Conservation (phyloP, 805 yeast genomes). For the Candida ovalis region DNA sequence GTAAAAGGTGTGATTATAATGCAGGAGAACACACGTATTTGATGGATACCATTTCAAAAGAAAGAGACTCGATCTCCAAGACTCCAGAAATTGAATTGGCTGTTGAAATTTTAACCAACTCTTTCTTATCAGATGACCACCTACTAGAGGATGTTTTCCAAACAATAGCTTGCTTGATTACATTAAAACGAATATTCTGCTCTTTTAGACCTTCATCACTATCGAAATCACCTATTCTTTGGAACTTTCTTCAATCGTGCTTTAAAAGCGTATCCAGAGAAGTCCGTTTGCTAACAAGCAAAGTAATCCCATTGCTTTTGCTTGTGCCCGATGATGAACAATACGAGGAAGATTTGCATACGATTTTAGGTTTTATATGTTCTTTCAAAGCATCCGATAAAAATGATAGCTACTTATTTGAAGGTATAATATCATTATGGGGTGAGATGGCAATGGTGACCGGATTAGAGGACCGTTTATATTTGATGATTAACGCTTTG, state of each 20-base stretch:
- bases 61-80: constrained; percentile 27
- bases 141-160: constrained; percentile 21
- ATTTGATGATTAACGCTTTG: constrained; percentile 60
- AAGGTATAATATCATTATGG: constrained; percentile 58
- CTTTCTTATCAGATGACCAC: constrained; percentile 21
- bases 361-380: constrained; percentile 40
- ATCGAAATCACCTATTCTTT: constrained; percentile 26
- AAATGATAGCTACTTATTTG: constrained; percentile 41
- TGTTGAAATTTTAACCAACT: constrained; percentile 26
- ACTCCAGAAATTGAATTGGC: constrained; percentile 18
- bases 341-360: constrained; percentile 41
- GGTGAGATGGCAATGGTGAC: constrained; percentile 60
- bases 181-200: constrained; percentile 46
- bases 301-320: constrained; percentile 52
- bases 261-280: constrained; percentile 47
- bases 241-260: constrained; percentile 38
- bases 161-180: constrained; percentile 40
- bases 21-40: constrained; percentile 12
- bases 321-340: constrained; percentile 36
- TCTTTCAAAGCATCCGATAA: constrained; percentile 35
- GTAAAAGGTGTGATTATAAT: constrained; percentile 36
- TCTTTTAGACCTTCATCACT: constrained; percentile 49
- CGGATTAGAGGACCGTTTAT: constrained; percentile 59
- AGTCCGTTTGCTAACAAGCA: constrained; percentile 48
- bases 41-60: constrained; percentile 20